A percentile compares a stretch with the other conserved stretches of the same genome.
Evolutionary conservation across 75 land plant species (phyloP).

Genomic region (Cupressus sempervirens): DNA sequence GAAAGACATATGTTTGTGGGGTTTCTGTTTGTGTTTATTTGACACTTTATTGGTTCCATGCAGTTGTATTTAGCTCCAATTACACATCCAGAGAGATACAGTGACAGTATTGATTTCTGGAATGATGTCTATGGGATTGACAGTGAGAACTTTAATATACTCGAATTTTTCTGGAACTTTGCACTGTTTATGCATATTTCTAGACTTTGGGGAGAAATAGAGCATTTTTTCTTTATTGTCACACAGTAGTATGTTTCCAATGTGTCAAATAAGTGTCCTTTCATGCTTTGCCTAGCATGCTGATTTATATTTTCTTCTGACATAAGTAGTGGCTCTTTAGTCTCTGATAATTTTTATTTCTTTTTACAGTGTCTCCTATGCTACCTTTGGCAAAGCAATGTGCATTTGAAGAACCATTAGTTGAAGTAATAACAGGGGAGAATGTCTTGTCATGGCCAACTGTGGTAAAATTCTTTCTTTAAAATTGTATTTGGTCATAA

Average conservation of each 20-base stretch:
- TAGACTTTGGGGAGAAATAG: neutral
- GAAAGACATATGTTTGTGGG: neutral
- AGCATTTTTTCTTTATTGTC: neutral
- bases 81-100: conserved; percentile 83
- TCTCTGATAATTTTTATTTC: neutral
- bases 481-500: neutral
- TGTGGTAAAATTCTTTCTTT: conserved; percentile 45
- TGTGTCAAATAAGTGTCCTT: neutral
- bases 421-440: conserved; percentile 85
- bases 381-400: conserved; percentile 90
- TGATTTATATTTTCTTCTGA: neutral
- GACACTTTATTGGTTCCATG: conserved; percentile 12
- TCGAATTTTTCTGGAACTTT: neutral
- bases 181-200: neutral
- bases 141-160: conserved; percentile 48
- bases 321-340: neutral
- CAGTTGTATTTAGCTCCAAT: conserved; percentile 94
- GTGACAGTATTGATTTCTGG: conserved; percentile 96
- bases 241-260: neutral
- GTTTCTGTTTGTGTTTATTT: neutral
- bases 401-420: conserved; percentile 93
- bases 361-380: conserved; percentile 88
- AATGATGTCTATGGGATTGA: conserved; percentile 91
- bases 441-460: conserved; percentile 92
- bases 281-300: neutral